phyloP scores from a whole-genome alignment of 2,329 filamentous ascomycete species.

The Phyllosticta ampelicida region DNA sequence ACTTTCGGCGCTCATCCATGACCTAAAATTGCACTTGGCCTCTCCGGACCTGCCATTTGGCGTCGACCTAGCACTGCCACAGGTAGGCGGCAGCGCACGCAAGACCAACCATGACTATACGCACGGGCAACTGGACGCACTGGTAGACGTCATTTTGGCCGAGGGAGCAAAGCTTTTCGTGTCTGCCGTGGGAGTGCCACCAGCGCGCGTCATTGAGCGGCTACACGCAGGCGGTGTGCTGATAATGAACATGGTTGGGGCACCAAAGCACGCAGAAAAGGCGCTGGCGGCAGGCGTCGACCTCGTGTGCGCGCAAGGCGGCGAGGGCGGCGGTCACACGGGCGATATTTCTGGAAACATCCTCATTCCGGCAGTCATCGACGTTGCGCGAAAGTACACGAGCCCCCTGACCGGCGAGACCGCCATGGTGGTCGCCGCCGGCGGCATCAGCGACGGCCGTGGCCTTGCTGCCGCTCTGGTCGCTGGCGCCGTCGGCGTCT shows the following conservation, averaged over 20 bases:
- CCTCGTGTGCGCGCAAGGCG: conserved; percentile 83
- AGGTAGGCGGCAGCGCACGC: conserved; percentile 72
- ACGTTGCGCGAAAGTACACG: conserved; percentile 63
- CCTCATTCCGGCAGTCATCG: conserved; percentile 75
- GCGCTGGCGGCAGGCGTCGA: conserved; percentile 79
- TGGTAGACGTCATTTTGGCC: conserved; percentile 77
- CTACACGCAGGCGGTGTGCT: conserved; percentile 72
- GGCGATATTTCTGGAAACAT: conserved; percentile 80
- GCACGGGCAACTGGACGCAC: conserved; percentile 72
- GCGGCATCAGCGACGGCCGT: conserved; percentile 74
- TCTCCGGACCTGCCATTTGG: conserved; percentile 69
- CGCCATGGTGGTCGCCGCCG: conserved; percentile 78
- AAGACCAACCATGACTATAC: conserved; percentile 97
- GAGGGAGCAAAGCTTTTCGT: conserved; percentile 82
- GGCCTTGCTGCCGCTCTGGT: conserved; percentile 72
- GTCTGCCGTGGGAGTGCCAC: conserved; percentile 78
- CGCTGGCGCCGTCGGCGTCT: conserved; percentile 80
- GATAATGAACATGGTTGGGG: conserved; percentile 96
- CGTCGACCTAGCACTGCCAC: conserved; percentile 81
- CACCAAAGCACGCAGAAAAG: conserved; percentile 83
- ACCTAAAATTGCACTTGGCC: conserved; percentile 66
- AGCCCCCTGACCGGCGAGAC: conserved; percentile 59
- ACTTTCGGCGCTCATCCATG: conserved; percentile 69
- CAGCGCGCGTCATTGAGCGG: conserved; percentile 57
- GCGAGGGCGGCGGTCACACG: conserved; percentile 88